These are phyloP conservation scores for Calonectria naviculata DNA, from an alignment of 2,329 filamentous ascomycete genomes.

Conservation along the genomic window DNA sequence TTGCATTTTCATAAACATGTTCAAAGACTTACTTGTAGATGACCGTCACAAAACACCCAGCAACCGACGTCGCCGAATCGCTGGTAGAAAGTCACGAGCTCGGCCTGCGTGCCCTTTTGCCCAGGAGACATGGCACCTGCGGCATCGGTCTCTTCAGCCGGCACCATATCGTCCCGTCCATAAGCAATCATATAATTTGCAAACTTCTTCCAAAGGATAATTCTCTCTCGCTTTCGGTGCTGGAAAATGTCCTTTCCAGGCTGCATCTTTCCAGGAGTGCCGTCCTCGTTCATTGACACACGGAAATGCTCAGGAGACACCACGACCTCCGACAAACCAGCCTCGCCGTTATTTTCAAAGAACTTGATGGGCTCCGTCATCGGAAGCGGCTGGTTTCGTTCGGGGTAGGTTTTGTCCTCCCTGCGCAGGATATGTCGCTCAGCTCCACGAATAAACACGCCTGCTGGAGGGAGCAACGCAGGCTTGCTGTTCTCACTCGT, in stretches of 20 bases:
- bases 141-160: constrained; percentile 57
- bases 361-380: constrained; percentile 75
- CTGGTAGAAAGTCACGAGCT: constrained; percentile 84
- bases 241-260: constrained; percentile 73
- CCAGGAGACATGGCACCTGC: constrained; percentile 53
- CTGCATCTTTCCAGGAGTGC: constrained; percentile 70
- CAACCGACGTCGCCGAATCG: constrained; percentile 83
- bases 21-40: constrained; percentile 70
- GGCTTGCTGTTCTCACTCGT: constrained; percentile 61
- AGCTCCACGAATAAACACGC: constrained; percentile 77
- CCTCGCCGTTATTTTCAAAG: constrained; percentile 76
- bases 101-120: constrained; percentile 53
- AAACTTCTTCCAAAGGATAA: constrained; percentile 79
- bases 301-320: constrained; percentile 73
- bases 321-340: constrained; percentile 71
- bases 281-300: constrained; percentile 65
- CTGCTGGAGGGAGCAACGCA: constrained; percentile 73
- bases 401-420: constrained; percentile 64
- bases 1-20: neutral
- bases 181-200: constrained; percentile 81
- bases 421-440: constrained; percentile 76
- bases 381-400: constrained; percentile 71
- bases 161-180: constrained; percentile 74
- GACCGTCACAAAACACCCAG: constrained; percentile 85
- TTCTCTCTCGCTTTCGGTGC: constrained; percentile 72